Evolutionary conservation across 2,329 filamentous ascomycete genomes (phyloP), one percentile per base, ranked within the genome.

Genomic region (Neurospora sp.): DNA sequence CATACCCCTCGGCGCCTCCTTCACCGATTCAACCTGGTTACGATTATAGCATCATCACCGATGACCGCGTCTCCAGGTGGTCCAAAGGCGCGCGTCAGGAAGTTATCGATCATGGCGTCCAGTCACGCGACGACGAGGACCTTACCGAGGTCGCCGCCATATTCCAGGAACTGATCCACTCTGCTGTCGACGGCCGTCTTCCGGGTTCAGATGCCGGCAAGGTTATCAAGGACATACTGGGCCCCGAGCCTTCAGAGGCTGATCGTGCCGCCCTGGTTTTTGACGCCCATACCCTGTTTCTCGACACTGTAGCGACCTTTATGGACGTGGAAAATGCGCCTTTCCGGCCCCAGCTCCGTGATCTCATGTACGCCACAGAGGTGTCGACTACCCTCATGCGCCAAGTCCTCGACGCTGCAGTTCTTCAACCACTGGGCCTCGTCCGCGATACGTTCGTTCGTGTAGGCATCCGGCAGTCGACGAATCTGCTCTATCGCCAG

Each of bases 401-500:
- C 69, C 87, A 91, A 72, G 88, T 93, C 73, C 86, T 99, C n/a
- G 96, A 99, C 74, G 88, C 89, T 6, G 85, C 89, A 19, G 81
- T 96, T 9, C 83, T 98, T 11, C 88, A 91, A 76, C 86, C 90
- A 38, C 82, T 97, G 15, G 91, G 91, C 10, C 84, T 99, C 62
- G 92, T 97, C 67, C 88, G 93, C 67, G 89, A 91, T n/a, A 95
- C 90, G 6, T 99, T 98, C 79, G 84, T 87, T 70, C 90, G 90
- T 74, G 89, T 96, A 78, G 91, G 91, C 17, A 93, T 97, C 73
- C 90, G 95, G 69, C 93, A 96, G 77, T 92, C 94, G 67, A 99
- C 96, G 8, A 97, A 97, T 76, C 85, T 96, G 4, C 86, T 99
- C 0, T 99, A 99, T 79, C 91, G 94, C 71, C 96, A 98, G 80